phyloP scores from a whole-genome alignment of 495 filamentous ascomycete genomes.

The Neurospora terricola region DNA sequence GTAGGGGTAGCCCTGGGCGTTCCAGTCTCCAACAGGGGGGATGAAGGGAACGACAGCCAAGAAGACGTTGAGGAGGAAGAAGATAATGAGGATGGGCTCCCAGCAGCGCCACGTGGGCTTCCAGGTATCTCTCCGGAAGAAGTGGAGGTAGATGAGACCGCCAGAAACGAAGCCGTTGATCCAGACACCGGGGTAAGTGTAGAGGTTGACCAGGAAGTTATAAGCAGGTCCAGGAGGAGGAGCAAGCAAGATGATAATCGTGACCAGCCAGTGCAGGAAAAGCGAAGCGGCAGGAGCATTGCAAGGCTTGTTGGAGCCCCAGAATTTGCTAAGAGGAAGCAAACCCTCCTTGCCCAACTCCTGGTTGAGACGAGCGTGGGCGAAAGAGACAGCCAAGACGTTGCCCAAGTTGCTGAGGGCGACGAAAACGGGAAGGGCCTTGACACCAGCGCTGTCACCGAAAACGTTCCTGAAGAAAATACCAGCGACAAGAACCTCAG shows the following conservation, averaged over 20 bases:
- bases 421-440: slow-evolving; percentile 47
- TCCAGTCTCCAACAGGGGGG: slow-evolving; percentile 37
- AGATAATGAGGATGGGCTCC: slow-evolving; percentile 35
- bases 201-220: slow-evolving; percentile 27
- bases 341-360: slow-evolving; percentile 59
- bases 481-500: slow-evolving; percentile 35
- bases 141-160: slow-evolving; percentile 37
- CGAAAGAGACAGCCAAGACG: slow-evolving; percentile 33
- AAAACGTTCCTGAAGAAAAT: slow-evolving; percentile 40
- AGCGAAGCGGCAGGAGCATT: slow-evolving; percentile 38
- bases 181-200: slow-evolving; percentile 35
- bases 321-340: slow-evolving; percentile 44
- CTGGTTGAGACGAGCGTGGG: slow-evolving; percentile 55
- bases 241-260: slow-evolving; percentile 35
- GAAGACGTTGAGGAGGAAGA: slow-evolving; percentile 39
- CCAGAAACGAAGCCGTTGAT: slow-evolving; percentile 48
- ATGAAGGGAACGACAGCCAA: slow-evolving; percentile 43
- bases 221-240: slow-evolving; percentile 34
- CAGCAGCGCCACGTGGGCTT: slow-evolving; percentile 33
- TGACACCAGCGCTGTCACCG: slow-evolving; percentile 23
- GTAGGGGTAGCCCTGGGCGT: slow-evolving; percentile 40
- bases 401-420: slow-evolving; percentile 56
- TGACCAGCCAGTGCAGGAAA: slow-evolving; percentile 39
- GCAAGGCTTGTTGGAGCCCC: slow-evolving; percentile 49
- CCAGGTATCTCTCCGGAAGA: slow-evolving; percentile 32